Conservation (phyloP, 768 basidiomycete genomes). For the Lentinus tigrinus region DNA sequence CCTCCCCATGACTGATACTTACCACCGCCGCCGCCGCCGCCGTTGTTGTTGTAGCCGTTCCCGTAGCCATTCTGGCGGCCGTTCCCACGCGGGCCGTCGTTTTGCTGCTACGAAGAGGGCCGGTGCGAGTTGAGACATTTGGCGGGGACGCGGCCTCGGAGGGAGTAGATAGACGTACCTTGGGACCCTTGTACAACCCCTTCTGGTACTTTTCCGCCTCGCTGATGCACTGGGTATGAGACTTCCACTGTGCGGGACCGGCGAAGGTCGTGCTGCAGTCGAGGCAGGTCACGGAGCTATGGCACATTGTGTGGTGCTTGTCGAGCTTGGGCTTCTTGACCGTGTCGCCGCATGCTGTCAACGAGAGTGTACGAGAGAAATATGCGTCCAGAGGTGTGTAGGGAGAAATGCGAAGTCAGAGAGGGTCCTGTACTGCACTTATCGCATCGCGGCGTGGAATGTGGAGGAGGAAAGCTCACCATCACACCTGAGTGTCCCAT, state of each 20-base stretch:
- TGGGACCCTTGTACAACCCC: conserved; percentile 77
- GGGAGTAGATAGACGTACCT: conserved; percentile 37
- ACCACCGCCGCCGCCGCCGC: conserved; percentile 15
- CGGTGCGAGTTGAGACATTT: conserved; percentile 11
- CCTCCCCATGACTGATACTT: conserved; percentile 26
- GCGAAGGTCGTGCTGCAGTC: conserved; percentile 88
- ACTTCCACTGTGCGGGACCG: conserved; percentile 74
- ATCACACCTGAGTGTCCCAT: conserved; percentile 57
- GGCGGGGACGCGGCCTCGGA: neutral
- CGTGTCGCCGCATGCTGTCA: conserved; percentile 74
- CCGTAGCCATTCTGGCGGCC: conserved; percentile 8
- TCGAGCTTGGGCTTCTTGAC: conserved; percentile 95
- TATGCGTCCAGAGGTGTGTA: neutral
- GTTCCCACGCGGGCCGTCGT: neutral
- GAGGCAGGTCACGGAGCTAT: conserved; percentile 74
- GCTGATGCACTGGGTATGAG: conserved; percentile 79
- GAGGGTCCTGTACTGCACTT: conserved; percentile 1
- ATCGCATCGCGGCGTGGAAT: conserved; percentile 13
- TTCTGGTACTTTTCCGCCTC: conserved; percentile 96
- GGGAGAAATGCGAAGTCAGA: neutral
- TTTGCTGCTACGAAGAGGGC: neutral
- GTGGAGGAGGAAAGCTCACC: conserved; percentile 40
- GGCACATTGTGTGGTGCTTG: conserved; percentile 64
- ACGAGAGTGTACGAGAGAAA: neutral
- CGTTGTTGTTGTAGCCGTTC: conserved; percentile 5